A percentile compares a stretch with the other conserved stretches of the same genome.
phyloP scores from a whole-genome alignment of 768 basidiomycete species.

The Phaeotremella skinneri region DNA sequence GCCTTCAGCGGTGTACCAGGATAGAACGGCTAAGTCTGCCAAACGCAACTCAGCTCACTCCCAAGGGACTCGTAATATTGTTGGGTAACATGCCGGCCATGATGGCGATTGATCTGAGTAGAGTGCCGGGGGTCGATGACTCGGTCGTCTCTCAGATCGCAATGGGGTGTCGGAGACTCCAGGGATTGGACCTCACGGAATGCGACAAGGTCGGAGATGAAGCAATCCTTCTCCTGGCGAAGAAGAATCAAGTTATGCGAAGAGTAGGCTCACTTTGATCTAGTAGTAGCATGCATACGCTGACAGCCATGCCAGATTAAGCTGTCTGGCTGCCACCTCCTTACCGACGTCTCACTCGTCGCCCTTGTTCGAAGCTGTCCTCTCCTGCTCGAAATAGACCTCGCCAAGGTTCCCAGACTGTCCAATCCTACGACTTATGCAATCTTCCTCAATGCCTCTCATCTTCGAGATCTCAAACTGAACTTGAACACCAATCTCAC shows the following conservation, averaged over 20 bases:
- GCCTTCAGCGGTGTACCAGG: constrained; percentile 70
- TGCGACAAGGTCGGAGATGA: constrained; percentile 77
- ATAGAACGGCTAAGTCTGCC: constrained; percentile 86
- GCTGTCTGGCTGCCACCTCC: constrained; percentile 67
- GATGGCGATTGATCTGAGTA: constrained; percentile 79
- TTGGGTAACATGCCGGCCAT: constrained; percentile 71
- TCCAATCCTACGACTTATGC: constrained; percentile 76
- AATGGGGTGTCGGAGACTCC: constrained; percentile 66
- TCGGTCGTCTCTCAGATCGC: constrained; percentile 70
- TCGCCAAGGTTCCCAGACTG: constrained; percentile 75
- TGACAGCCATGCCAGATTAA: constrained; percentile 61
- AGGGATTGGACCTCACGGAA: constrained; percentile 85
- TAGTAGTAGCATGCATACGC: not conserved
- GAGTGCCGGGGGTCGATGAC: constrained; percentile 68
- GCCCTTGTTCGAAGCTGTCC: constrained; percentile 75
- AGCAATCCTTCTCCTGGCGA: constrained; percentile 73
- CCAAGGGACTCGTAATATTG: constrained; percentile 63
- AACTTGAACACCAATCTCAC: constrained; percentile 75
- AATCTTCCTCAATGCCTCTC: constrained; percentile 72
- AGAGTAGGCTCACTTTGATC: constrained; percentile 54
- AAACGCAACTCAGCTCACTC: constrained; percentile 68
- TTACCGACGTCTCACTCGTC: constrained; percentile 75
- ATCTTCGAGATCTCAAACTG: constrained; percentile 88
- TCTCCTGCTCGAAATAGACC: constrained; percentile 87
- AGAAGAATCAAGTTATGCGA: constrained; percentile 70